Conservation (phyloP, 2,329 filamentous ascomycete genomes). For the Microdochium paspali region DNA sequence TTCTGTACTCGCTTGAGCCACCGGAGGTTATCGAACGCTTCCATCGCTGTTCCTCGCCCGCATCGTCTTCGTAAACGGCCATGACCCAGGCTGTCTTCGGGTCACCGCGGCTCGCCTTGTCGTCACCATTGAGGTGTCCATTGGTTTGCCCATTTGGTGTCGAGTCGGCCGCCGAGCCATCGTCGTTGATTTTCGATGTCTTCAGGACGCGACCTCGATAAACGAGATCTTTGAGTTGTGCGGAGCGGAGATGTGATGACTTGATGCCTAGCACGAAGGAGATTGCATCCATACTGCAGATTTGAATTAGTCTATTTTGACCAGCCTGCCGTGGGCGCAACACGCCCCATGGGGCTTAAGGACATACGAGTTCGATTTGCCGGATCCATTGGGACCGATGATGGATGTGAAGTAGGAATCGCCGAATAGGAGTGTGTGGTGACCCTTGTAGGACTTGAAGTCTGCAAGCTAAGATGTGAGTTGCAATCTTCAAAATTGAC, state of each 20-base stretch:
- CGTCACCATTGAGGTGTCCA: slow-evolving; percentile 51
- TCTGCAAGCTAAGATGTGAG: slow-evolving; percentile 42
- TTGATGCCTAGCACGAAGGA: slow-evolving; percentile 98
- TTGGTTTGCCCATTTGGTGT: slow-evolving; percentile 52
- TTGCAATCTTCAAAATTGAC: slow-evolving; percentile 2
- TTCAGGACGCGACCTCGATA: slow-evolving; percentile 92
- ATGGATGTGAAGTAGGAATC: slow-evolving; percentile 99
- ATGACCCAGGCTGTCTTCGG: slow-evolving; percentile 97
- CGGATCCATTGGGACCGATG: slow-evolving; percentile 98
- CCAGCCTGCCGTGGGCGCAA: no score
- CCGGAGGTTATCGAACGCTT: slow-evolving; percentile 86
- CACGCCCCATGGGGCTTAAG: slow-evolving; percentile 1
- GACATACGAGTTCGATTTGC: slow-evolving; percentile 91
- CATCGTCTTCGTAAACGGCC: slow-evolving; percentile 97
- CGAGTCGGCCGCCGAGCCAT: slow-evolving; percentile 60
- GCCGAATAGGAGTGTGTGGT: slow-evolving; percentile 87
- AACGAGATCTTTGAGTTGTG: slow-evolving; percentile 87
- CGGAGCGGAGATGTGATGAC: slow-evolving; percentile 92
- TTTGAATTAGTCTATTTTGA: slow-evolving; percentile 13
- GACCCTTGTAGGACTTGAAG: slow-evolving; percentile 99
- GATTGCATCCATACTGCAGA: slow-evolving; percentile 86
- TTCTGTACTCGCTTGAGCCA: slow-evolving; percentile 89
- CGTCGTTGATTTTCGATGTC: slow-evolving; percentile 85
- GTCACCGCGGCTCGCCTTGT: slow-evolving; percentile 64
- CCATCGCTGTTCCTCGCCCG: slow-evolving; percentile 90